These are phyloP conservation scores for Mycena vitilis DNA, from an alignment of 768 basidiomycete genomes.

Conservation along the genomic window DNA sequence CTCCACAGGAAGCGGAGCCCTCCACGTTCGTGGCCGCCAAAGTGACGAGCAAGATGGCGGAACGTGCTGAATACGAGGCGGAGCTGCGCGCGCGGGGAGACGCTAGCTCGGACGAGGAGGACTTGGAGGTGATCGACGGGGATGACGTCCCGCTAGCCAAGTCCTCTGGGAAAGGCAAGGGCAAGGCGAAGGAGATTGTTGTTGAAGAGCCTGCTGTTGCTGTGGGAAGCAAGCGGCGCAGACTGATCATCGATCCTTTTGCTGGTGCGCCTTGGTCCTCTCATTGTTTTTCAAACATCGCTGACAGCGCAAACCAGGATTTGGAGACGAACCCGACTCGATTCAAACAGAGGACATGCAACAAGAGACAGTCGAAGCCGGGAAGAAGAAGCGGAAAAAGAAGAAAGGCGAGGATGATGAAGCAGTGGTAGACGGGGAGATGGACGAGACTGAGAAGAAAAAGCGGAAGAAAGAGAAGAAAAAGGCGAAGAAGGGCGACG, in stretches of 20 bases:
- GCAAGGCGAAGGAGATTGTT: conserved; percentile 47
- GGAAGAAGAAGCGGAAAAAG: conserved; percentile 27
- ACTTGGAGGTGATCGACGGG: conserved; percentile 54
- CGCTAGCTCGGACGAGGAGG: conserved; percentile 55
- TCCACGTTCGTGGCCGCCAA: conserved; percentile 59
- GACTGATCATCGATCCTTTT: conserved; percentile 72
- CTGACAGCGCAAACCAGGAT: conserved; percentile 42
- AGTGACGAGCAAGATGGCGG: conserved; percentile 80
- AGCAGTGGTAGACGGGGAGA: conserved; percentile 3
- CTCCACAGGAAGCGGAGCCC: conserved; percentile 38
- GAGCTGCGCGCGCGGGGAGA: conserved; percentile 62
- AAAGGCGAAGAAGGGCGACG: conserved; percentile 18
- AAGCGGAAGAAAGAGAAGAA: conserved; percentile 28
- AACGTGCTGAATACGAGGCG: conserved; percentile 71
- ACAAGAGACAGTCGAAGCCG: conserved; percentile 27
- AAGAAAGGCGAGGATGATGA: conserved; percentile 13
- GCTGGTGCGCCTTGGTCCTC: conserved; percentile 56
- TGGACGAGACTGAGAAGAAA: conserved; percentile 10
- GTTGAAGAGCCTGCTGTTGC: conserved; percentile 27
- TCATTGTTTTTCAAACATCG: not conserved
- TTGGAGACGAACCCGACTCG: conserved; percentile 43
- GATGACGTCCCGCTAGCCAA: conserved; percentile 35
- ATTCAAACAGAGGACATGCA: conserved; percentile 5
- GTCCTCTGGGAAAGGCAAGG: conserved; percentile 48
- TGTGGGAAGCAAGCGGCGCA: conserved; percentile 56